These are phyloP conservation scores for Kurtzmaniella quercitrusa DNA, from an alignment of 1,139 yeast genomes.

Conservation along the genomic window DNA sequence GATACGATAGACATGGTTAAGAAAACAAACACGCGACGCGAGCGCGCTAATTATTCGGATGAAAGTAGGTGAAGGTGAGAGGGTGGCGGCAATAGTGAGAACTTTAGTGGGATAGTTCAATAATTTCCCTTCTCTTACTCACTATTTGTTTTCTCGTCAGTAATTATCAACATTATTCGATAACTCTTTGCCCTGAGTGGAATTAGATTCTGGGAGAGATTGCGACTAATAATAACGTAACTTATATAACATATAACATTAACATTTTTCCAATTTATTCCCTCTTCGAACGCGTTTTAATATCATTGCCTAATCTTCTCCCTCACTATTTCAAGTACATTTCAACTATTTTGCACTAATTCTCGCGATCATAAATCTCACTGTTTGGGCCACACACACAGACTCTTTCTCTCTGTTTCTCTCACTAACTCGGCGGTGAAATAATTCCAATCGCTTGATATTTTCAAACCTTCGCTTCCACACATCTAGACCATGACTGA, in stretches of 20 bases:
- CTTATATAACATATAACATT: no score
- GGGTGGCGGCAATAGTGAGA: not conserved
- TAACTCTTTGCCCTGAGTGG: no score
- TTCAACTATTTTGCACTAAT: not conserved
- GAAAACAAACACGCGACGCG: conserved; percentile 2
- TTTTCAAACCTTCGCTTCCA: not conserved
- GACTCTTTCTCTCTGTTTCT: not conserved
- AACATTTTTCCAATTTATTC: no score
- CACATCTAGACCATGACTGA: not conserved
- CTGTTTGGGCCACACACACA: not conserved
- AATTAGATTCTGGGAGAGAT: no score
- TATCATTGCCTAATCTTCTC: no score
- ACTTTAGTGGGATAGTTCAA: not conserved
- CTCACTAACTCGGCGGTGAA: not conserved
- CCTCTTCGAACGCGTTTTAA: no score
- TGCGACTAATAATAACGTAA: no score
- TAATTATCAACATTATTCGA: not conserved
- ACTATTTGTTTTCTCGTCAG: not conserved
- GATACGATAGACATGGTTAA: conserved; percentile 85
- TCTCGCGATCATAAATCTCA: not conserved
- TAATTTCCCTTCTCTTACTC: not conserved
- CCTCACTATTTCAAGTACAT: no score
- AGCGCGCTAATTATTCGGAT: no score
- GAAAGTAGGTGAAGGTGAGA: not conserved
- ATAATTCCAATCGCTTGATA: no score